Percentiles rank a stretch among this genome's conserved stretches.
Conservation (phyloP, 306 rosid genomes). For the Psophocarpus tetragonolobus region DNA sequence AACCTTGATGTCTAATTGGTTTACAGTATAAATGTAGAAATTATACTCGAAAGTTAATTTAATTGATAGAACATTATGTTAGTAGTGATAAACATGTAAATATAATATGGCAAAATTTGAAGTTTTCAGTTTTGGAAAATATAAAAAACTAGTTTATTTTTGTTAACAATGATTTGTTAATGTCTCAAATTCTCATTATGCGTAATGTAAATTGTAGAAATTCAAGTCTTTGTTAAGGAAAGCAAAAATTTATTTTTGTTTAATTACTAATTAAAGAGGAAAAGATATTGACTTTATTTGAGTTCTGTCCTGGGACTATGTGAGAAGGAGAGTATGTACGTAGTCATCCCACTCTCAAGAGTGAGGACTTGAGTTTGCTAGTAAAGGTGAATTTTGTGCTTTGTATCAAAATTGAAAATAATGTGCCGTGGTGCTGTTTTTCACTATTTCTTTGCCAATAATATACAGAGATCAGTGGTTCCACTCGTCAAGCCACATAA, state of each 20-base stretch:
- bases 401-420: constrained; percentile 4
- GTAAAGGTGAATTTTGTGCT: background rate
- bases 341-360: background rate
- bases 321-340: background rate
- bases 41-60: background rate
- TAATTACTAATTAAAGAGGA: background rate
- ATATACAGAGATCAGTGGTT: constrained; percentile 60
- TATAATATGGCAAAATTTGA: background rate
- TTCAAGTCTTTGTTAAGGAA: background rate
- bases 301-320: background rate
- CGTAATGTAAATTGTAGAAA: background rate
- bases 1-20: background rate
- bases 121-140: background rate
- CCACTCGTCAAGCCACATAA: constrained; percentile 79
- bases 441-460: constrained; percentile 1
- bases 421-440: constrained; percentile 24
- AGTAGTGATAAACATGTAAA: background rate
- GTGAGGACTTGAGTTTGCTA: background rate
- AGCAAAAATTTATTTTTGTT: background rate
- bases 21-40: background rate
- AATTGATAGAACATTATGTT: background rate
- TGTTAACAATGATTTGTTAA: background rate
- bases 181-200: background rate
- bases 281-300: background rate
- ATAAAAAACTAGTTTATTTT: background rate